phyloP scores from a whole-genome alignment of 2,329 filamentous ascomycete genomes.

The Metarhizium robertsii region DNA sequence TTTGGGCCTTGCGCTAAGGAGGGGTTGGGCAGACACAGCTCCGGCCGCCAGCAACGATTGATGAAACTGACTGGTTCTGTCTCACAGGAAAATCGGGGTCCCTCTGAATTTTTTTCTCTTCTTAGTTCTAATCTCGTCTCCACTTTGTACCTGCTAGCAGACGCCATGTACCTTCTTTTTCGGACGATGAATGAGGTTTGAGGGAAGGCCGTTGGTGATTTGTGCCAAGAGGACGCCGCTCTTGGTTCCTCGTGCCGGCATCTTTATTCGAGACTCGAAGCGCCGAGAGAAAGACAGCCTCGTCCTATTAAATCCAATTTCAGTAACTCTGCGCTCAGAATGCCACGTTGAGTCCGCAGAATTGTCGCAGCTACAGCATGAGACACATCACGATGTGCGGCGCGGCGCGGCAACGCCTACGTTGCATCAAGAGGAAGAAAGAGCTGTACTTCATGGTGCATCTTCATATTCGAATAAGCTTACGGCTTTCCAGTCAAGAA shows the following conservation, averaged over 20 bases:
- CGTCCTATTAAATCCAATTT: background rate
- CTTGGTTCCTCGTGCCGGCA: background rate
- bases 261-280: background rate
- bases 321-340: background rate
- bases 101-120: conserved; percentile 13
- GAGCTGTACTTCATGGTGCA: background rate
- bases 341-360: background rate
- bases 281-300: background rate
- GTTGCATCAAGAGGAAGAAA: background rate
- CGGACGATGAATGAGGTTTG: too few species aligned
- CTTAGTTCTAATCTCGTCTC: conserved; percentile 2
- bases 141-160: conserved; percentile 18
- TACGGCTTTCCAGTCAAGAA: background rate
- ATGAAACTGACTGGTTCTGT: conserved; percentile 7
- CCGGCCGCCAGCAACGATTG: conserved; percentile 3
- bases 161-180: conserved; percentile 15
- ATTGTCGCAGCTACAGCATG: background rate
- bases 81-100: conserved; percentile 8
- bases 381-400: background rate
- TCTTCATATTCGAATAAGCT: background rate
- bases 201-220: too few species aligned
- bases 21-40: conserved; percentile 17
- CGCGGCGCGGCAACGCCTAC: too few species aligned
- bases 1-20: conserved; percentile 15
- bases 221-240: background rate